Conservation (phyloP, 228 moss, liverwort and hornwort genomes). For the Sphagnum fallax region DNA sequence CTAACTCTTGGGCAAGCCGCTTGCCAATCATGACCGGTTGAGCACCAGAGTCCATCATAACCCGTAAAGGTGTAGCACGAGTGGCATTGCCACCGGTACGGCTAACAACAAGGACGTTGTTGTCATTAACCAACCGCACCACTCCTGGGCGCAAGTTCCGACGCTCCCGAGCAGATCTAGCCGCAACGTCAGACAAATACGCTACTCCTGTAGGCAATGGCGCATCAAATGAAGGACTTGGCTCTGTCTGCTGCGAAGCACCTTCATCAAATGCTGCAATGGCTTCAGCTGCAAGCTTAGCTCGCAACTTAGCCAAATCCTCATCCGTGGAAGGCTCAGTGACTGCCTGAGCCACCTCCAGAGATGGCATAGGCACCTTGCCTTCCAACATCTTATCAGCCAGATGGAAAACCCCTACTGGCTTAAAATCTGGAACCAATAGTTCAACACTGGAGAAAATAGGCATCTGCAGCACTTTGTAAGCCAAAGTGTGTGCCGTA, state of each 20-base stretch:
- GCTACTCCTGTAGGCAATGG: background rate
- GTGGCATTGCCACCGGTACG: background rate
- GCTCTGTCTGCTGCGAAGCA: background rate
- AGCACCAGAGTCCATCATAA: constrained; percentile 1
- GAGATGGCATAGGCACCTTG: background rate
- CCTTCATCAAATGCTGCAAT: background rate
- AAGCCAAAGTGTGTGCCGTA: background rate
- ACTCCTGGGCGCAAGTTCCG: background rate
- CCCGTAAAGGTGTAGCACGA: background rate
- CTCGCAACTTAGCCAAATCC: background rate
- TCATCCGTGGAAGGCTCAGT: background rate
- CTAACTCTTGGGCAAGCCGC: background rate
- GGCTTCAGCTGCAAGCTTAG: background rate
- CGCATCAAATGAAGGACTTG: background rate
- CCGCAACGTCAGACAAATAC: background rate
- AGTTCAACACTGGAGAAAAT: background rate
- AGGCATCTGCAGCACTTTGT: background rate
- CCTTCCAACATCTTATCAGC: background rate
- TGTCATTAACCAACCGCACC: background rate
- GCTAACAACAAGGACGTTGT: background rate
- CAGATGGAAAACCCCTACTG: background rate
- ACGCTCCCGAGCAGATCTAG: background rate
- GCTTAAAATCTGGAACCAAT: background rate
- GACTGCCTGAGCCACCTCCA: background rate
- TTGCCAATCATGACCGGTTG: constrained; percentile 4